Base-by-base conservation (phyloP, 2,329 filamentous ascomycete genomes). In the Epicoccum sorghinum region DNA sequence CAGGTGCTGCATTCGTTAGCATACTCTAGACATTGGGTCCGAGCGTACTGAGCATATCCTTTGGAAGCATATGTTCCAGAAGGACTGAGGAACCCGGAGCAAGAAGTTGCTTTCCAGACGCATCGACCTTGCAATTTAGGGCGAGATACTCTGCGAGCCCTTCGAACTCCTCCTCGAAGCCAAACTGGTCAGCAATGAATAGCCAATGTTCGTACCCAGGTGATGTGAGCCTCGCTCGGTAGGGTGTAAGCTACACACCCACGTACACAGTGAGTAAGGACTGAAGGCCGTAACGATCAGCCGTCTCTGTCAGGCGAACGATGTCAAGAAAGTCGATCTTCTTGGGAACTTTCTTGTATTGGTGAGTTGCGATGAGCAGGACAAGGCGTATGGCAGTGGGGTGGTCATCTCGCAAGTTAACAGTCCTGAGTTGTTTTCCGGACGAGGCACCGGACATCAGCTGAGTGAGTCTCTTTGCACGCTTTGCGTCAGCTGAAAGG, bases 341-440 rank as follows among this genome's bases (percentile, higher is more conserved):
- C 49, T 18, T 49, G n/a, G 65, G 66, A 2, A 76, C 57, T n/a
- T 61, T 52, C 1, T 54, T 23, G 36, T 66, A 68, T 9, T 66
- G 57, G 8, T 57, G 39, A 46, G 75, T 73, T 3, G 69, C 66
- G 6, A 77, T 67, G 22, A 62, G 61, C 47, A 77, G 65, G 7
- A 77, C 23, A 1, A 74, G 57, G 0, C 51, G 41, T 53, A 77
- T 68, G 1, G 69, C 67, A 1, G 64, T 58, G 0, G 67, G 51
- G 43, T 75, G 58, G 43, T 76, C 73, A 5, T 73, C 66, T 0
- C 65, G 66, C 18, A 73, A 53, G 3, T 52, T 42, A 29, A 75
- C 50, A 24, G 64, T 59, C 30, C 30, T 57, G n/a, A 37, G 23
- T 4, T 14, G 27, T 29, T 9, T 9, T 9, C 27, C 9, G 27